phyloP scores from a whole-genome alignment of 768 basidiomycete species.

The Leucogyrophana mollusca region DNA sequence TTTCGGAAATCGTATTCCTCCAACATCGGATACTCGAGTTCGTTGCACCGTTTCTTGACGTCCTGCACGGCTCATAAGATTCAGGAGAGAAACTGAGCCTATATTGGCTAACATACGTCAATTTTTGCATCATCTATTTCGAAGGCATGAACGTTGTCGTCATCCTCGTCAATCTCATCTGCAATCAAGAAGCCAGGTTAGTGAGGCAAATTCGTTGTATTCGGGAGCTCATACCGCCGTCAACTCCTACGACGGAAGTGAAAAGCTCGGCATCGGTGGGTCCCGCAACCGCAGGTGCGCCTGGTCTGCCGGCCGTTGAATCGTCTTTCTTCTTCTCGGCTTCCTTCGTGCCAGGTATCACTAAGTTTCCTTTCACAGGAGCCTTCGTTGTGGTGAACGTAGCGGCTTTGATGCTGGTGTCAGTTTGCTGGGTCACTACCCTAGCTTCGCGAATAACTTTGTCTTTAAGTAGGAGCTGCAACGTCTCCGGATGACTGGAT shows the following conservation, averaged over 20 bases:
- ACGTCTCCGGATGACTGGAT: conserved; percentile 90
- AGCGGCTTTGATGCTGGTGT: conserved; percentile 72
- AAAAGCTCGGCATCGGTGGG: conserved; percentile 76
- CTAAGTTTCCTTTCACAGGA: conserved; percentile 76
- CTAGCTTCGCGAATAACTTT: conserved; percentile 81
- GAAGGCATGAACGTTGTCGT: conserved; percentile 96
- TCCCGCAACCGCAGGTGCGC: conserved; percentile 24
- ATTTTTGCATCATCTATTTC: conserved; percentile 94
- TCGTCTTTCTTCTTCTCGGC: conserved; percentile 71
- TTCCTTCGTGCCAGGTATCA: conserved; percentile 85
- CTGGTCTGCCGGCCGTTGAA: conserved; percentile 31
- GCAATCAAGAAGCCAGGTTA: background rate
- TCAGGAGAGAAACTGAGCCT: conserved; percentile 2
- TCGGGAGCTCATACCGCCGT: conserved; percentile 57
- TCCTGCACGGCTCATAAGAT: conserved; percentile 47
- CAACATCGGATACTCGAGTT: conserved; percentile 95
- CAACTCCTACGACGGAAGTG: conserved; percentile 94
- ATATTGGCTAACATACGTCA: conserved; percentile 56
- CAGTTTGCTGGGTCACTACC: conserved; percentile 64
- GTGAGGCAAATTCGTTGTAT: background rate
- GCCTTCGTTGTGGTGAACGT: conserved; percentile 82
- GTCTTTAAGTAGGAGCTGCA: conserved; percentile 87
- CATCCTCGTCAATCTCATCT: conserved; percentile 98
- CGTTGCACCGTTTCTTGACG: conserved; percentile 95
- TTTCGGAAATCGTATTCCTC: conserved; percentile 99